A percentile compares a stretch with the other conserved stretches of the same genome.
phyloP scores from a whole-genome alignment of 345 rosid species.

The Gossypium bickii region DNA sequence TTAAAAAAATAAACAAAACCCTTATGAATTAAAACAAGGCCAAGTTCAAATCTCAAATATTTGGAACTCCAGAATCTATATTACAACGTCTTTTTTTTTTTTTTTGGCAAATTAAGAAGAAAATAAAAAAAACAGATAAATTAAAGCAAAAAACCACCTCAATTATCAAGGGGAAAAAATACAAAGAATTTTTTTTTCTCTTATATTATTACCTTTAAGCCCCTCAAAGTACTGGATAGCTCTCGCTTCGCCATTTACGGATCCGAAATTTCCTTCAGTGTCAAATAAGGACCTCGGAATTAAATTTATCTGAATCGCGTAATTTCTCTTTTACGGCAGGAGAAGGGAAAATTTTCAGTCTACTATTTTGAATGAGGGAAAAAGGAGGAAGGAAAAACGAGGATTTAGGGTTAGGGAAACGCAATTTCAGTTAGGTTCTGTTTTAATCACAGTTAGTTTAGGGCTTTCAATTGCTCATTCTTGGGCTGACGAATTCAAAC shows the following conservation, averaged over 20 bases:
- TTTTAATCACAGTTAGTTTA: not conserved
- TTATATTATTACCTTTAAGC: conserved; percentile 58
- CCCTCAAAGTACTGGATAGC: conserved; percentile 77
- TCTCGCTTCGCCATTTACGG: conserved; percentile 70
- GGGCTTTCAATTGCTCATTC: not conserved
- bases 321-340: not conserved
- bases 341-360: not conserved
- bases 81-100: too few relatives aligned
- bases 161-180: not conserved
- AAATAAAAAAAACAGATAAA: not conserved
- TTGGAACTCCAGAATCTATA: not conserved
- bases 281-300: not conserved
- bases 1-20: conserved; percentile 5
- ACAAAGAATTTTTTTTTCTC: not conserved
- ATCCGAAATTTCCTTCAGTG: not conserved
- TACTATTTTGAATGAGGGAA: not conserved
- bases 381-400: not conserved
- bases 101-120: not conserved
- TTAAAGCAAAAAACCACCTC: not conserved
- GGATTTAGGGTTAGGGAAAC: not conserved
- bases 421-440: too few relatives aligned
- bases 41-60: conserved; percentile 11
- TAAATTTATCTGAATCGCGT: not conserved
- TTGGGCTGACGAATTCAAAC: not conserved
- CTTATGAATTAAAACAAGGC: conserved; percentile 18